Base-by-base conservation (phyloP, 306 rosid genomes). In the Lathyrus sativus region DNA sequence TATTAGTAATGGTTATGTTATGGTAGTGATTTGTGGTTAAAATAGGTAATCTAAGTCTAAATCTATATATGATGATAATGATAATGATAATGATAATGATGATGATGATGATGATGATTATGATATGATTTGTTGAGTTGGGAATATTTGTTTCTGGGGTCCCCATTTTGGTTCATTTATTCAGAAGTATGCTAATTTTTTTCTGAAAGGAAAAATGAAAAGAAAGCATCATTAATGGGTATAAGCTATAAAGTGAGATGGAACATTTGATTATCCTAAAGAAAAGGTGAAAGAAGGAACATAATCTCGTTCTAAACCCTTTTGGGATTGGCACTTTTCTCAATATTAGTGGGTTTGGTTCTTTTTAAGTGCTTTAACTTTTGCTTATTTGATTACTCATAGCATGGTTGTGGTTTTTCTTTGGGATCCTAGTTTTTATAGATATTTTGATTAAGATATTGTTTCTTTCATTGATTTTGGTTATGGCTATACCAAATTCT, bases 161-260 rank as follows among this genome's bases (percentile, higher is more conserved):
- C 62, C 62, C 62, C 62, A 56, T 12, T 56, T 56, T 28, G 18
- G 62, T 56, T 56, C 62, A 56, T 55, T 26, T 18, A 10, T 53
- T 10, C 7, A 4, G 8, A 22, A 9, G 12, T 11, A 50, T 50
- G 56, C 56, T 19, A 24, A 33, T 54, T 54, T 54, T 10, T 54
- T 54, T 10, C 33, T 53, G 15, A 22, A 54, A 3, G 56, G 13
- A 50, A 50, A 6, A 49, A 49, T 17, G 28, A 49, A 49, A 49
- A 18, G 13, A 50, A 15, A 55, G 37, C 9, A 55, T 55, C 37
- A 55, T 12, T 28, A 55, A 5, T 22, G 56, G 24, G 8, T 33
- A 33, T 33, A 33, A 33, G 5, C 35, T 50, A 9, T 50, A 19
- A 51, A 51, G 33, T 13, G 58, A 9, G n/a, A 22, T 53, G 59